Evolutionary conservation across 2,329 filamentous ascomycete species (phyloP).

Genomic region (Colletotrichum phormii): DNA sequence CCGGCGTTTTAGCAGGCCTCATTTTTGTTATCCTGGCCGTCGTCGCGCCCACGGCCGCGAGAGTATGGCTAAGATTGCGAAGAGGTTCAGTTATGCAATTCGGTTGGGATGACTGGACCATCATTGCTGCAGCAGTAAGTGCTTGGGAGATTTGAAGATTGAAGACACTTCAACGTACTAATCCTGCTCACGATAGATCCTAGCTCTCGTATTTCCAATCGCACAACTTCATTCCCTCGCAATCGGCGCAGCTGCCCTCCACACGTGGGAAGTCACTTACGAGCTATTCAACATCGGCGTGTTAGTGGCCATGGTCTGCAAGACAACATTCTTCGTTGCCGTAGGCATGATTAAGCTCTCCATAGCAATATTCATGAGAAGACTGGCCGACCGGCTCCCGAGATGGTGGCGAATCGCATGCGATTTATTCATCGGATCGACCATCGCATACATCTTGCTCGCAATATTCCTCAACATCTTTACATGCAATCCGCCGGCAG

Average conservation of each 20-base stretch:
- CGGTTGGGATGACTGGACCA: constrained; percentile 48
- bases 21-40: constrained; percentile 44
- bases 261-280: constrained; percentile 48
- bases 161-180: constrained; percentile 4
- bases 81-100: constrained; percentile 43
- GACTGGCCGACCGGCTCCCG: constrained; percentile 46
- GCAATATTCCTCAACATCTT: constrained; percentile 47
- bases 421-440: constrained; percentile 45
- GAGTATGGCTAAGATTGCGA: constrained; percentile 40
- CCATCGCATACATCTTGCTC: constrained; percentile 43
- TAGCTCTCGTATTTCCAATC: constrained; percentile 42
- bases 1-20: constrained; percentile 44
- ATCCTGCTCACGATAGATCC: constrained; percentile 31
- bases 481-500: constrained; percentile 41
- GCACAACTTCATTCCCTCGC: constrained; percentile 42
- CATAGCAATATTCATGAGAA: constrained; percentile 50
- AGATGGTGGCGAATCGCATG: constrained; percentile 44
- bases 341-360: constrained; percentile 51
- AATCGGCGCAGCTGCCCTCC: constrained; percentile 43
- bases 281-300: constrained; percentile 45
- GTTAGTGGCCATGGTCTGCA: constrained; percentile 38
- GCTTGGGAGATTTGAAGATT: not conserved
- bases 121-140: constrained; percentile 47
- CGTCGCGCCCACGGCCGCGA: constrained; percentile 42
- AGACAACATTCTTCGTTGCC: constrained; percentile 43